Percentiles rank a stretch among this genome's conserved stretches.
Conservation (phyloP, 345 rosid species). For the Excoecaria cochinchinensis region DNA sequence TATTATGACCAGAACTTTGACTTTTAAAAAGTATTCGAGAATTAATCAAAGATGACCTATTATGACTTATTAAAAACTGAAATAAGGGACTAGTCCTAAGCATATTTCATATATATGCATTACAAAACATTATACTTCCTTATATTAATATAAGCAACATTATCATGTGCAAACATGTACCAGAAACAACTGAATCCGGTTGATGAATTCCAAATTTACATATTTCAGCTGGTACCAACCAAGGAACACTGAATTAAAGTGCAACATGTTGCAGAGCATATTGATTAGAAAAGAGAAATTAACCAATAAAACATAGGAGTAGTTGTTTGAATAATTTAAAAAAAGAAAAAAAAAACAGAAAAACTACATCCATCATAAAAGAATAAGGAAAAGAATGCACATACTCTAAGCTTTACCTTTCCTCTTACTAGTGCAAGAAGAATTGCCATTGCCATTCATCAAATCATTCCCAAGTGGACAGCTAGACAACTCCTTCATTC, state of each 20-base stretch:
- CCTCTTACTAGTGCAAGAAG: slow-evolving; percentile 53
- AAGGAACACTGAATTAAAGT: neutral
- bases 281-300: neutral
- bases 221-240: neutral
- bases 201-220: neutral
- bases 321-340: neutral
- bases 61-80: neutral
- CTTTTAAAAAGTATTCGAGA: neutral
- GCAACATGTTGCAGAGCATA: neutral
- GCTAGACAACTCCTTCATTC: slow-evolving; percentile 40
- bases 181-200: neutral
- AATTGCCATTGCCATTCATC: slow-evolving; percentile 32
- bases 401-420: slow-evolving; percentile 54
- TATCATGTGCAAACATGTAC: neutral
- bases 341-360: neutral
- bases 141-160: neutral
- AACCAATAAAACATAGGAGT: neutral
- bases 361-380: slow-evolving; percentile 2
- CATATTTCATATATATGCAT: neutral
- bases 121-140: neutral
- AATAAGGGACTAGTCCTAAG: neutral
- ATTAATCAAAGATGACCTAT: neutral
- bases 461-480: slow-evolving; percentile 44
- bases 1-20: neutral
- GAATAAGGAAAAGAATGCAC: neutral